These are phyloP conservation scores for Parathielavia hyrcaniae DNA, from an alignment of 495 filamentous ascomycete species.

Conservation along the genomic window DNA sequence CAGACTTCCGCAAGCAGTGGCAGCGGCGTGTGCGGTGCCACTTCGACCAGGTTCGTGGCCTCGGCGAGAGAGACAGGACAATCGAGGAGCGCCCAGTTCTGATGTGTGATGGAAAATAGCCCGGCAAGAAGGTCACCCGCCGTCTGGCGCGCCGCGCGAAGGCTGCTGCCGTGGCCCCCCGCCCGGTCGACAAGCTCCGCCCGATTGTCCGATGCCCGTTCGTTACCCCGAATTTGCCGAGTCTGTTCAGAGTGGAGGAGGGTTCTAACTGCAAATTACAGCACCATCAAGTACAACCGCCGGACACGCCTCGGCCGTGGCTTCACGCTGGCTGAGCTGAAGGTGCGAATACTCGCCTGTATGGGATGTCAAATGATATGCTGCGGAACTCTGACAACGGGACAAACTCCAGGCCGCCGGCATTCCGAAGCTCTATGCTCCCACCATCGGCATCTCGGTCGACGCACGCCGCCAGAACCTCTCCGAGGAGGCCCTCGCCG, in stretches of 20 bases:
- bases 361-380: background rate
- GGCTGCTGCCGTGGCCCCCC: constrained; percentile 88
- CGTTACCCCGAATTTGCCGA: constrained; percentile 16
- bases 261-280: constrained; percentile 30
- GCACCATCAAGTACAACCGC: constrained; percentile 89
- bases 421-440: constrained; percentile 88
- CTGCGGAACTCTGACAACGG: constrained; percentile 16
- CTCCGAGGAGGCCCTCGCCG: constrained; percentile 82
- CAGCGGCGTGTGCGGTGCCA: constrained; percentile 94
- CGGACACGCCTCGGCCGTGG: constrained; percentile 93
- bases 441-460: constrained; percentile 93
- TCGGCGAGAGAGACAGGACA: constrained; percentile 5
- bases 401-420: constrained; percentile 78
- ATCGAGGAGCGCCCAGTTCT: constrained; percentile 21
- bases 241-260: background rate
- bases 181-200: constrained; percentile 93
- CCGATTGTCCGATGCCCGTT: constrained; percentile 88
- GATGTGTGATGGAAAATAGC: constrained; percentile 53
- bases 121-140: constrained; percentile 87
- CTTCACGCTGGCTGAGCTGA: constrained; percentile 93
- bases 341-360: constrained; percentile 54
- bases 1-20: constrained; percentile 99
- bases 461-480: constrained; percentile 95
- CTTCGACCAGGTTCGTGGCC: constrained; percentile 88
- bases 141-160: constrained; percentile 84